These are phyloP conservation scores for Wickerhamomyces sp. DNA, from an alignment of 1,139 yeast species.

Conservation along the genomic window DNA sequence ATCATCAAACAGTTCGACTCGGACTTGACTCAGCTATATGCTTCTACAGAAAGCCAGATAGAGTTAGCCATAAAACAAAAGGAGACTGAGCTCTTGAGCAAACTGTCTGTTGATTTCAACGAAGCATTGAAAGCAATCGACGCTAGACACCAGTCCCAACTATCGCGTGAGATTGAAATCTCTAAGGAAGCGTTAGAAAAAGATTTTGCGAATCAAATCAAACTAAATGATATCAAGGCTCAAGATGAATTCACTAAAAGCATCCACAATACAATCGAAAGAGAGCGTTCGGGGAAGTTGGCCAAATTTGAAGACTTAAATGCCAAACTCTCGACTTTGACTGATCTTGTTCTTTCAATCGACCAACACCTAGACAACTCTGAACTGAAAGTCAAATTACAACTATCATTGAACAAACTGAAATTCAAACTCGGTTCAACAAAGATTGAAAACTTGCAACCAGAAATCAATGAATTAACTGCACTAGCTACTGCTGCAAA, in stretches of 20 bases:
- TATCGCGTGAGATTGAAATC: conserved; percentile 63
- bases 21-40: conserved; percentile 10
- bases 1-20: conserved; percentile 12
- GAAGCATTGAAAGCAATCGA: conserved; percentile 62
- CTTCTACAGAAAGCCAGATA: conserved; percentile 16
- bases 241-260: conserved; percentile 66
- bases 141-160: conserved; percentile 52
- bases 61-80: conserved; percentile 23
- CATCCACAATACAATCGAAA: conserved; percentile 60
- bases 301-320: conserved; percentile 60
- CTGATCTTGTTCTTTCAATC: conserved; percentile 52
- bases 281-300: conserved; percentile 79
- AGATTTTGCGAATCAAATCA: conserved; percentile 74
- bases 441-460: conserved; percentile 33
- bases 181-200: conserved; percentile 62
- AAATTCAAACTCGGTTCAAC: conserved; percentile 35
- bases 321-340: conserved; percentile 52
- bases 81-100: conserved; percentile 33
- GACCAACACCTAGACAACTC: conserved; percentile 52
- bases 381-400: conserved; percentile 52
- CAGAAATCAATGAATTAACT: conserved; percentile 44
- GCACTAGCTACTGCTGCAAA: conserved; percentile 37
- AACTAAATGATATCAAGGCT: conserved; percentile 66
- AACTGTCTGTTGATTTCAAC: conserved; percentile 53
- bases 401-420: conserved; percentile 51